Conservation (phyloP, 768 basidiomycete genomes). For the Mycena galopus region DNA sequence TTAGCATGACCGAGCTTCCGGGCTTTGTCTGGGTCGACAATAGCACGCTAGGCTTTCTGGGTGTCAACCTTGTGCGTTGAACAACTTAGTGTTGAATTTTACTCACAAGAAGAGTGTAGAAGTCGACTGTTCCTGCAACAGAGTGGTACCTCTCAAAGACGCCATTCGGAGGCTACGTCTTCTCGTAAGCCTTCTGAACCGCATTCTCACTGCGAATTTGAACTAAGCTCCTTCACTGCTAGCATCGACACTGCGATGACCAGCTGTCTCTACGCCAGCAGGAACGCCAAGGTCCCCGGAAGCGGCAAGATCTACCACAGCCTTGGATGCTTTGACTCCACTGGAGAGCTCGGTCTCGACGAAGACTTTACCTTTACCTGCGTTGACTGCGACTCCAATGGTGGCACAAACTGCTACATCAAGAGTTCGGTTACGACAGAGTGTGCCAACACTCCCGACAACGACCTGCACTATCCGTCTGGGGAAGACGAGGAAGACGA, state of each 20-base stretch:
- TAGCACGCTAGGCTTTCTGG: slow-evolving; percentile 3
- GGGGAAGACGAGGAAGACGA: slow-evolving; percentile 3
- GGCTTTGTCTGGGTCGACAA: slow-evolving; percentile 19
- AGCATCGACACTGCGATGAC: background rate
- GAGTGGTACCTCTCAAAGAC: slow-evolving; percentile 1
- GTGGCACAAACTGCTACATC: background rate
- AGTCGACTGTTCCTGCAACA: slow-evolving; percentile 8
- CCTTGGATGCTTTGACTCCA: background rate
- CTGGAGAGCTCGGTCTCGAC: background rate
- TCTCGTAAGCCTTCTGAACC: background rate
- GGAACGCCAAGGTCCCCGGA: slow-evolving; percentile 1
- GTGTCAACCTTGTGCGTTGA: slow-evolving; percentile 17
- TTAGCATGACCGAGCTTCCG: slow-evolving; percentile 11
- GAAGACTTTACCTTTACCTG: slow-evolving; percentile 3
- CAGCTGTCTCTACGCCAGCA: slow-evolving; percentile 2
- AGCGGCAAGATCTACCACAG: background rate
- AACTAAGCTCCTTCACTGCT: background rate
- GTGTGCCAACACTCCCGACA: slow-evolving; percentile 4
- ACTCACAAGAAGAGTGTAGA: slow-evolving; percentile 5
- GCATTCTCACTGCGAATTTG: background rate
- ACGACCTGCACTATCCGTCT: background rate
- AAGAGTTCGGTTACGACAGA: slow-evolving; percentile 3
- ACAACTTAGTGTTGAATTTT: background rate
- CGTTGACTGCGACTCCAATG: background rate
- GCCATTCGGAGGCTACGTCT: background rate